Base-by-base conservation (phyloP, 2,329 filamentous ascomycete genomes). In the Fusarium graminum region DNA sequence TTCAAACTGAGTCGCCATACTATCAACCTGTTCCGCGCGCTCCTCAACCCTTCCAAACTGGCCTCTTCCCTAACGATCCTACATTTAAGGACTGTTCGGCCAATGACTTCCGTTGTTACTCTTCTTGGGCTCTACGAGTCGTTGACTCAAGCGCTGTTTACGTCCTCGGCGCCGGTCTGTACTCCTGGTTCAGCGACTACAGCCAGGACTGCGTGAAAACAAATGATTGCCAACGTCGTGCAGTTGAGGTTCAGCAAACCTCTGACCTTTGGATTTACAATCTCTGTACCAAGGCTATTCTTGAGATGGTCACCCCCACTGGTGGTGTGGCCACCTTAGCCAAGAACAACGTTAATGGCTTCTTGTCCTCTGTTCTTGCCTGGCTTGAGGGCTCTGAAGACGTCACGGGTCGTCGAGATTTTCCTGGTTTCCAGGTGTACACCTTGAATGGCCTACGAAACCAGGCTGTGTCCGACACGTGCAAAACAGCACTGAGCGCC, bases 1-100 rank as follows among this genome's bases (percentile, higher is more conserved):
- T 85, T 56, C 83, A 85, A 63, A 81, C 71, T 10, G 71, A 75
- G 41, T 59, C 66, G 4, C 66, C 69, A 6, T 71, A 70, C 47
- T 71, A 49, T 34, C 69, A 72, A 22, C 59, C 67, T 3, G 36
- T 53, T 13, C 67, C 63, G 4, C 53, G 50, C 14, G 67, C 70
- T 7, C 59, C 68, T 14, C 47, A 30, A 8, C 61, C 67, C 2
- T 68, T 70, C 75, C 2, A 86, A 81, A 12, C 80, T 88, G 46
- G 56, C 7, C 32, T 52, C 16, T 56, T 61, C 46, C 41, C 61
- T 16, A 11, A 52, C 29, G 61, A 64, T 41, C 56, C 61, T 22
- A 47, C 47, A 13, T 64, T 50, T 14, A 47, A 51, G 39, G 29
- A 36, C 16, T 52, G 39, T 29, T 28, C 39, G 19, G 28, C 19